Conservation (phyloP, 1,139 yeast species). For the Blastobotrys proliferans region DNA sequence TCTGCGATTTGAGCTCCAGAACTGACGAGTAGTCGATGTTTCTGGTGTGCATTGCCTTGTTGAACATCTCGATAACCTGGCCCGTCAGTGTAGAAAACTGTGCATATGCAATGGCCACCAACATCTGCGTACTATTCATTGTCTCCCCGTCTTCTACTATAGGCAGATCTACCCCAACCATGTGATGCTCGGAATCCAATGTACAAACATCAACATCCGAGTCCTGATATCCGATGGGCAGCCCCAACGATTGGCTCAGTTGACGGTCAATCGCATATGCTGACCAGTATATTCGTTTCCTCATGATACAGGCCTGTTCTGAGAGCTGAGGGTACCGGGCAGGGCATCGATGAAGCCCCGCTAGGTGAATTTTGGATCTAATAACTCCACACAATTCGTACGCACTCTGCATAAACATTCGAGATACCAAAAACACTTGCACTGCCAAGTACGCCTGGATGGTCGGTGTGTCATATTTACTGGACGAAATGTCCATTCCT, state of each 20-base stretch:
- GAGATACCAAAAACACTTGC: constrained; percentile 16
- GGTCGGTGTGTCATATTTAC: constrained; percentile 4
- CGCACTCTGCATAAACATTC: constrained; percentile 17
- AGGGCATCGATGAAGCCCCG: constrained; percentile 20
- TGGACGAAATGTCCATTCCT: not conserved
- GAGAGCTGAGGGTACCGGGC: constrained; percentile 15
- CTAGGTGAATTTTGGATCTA: constrained; percentile 16
- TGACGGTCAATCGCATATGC: constrained; percentile 19
- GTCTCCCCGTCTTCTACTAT: not conserved
- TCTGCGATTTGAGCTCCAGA: constrained; percentile 17
- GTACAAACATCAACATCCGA: constrained; percentile 20
- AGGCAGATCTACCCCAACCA: constrained; percentile 16
- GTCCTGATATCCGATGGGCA: constrained; percentile 18
- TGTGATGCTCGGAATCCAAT: constrained; percentile 13
- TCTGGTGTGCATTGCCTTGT: constrained; percentile 17
- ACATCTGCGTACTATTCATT: constrained; percentile 1
- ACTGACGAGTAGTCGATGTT: constrained; percentile 13
- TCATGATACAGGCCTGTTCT: constrained; percentile 9
- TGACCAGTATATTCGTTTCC: constrained; percentile 19
- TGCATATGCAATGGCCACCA: constrained; percentile 14
- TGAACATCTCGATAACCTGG: constrained; percentile 16
- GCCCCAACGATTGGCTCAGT: constrained; percentile 18
- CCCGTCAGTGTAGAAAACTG: constrained; percentile 15
- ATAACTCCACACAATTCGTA: constrained; percentile 17
- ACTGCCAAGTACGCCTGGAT: constrained; percentile 14